phyloP scores from a whole-genome alignment of 176 grass and related monocot genomes.

The Leersia perrieri region DNA sequence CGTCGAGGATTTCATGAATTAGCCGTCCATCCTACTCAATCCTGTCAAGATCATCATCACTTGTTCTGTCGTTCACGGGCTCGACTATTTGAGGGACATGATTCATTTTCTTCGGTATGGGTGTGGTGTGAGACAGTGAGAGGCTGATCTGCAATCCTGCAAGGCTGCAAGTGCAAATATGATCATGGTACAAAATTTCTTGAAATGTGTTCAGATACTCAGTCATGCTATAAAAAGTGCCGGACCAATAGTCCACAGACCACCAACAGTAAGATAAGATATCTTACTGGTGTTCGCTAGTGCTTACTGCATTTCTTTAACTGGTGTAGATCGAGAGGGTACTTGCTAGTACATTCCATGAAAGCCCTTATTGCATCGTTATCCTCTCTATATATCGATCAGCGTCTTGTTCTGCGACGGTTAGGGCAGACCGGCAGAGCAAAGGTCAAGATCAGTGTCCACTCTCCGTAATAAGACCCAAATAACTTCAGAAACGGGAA shows the following conservation, averaged over 20 bases:
- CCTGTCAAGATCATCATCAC: neutral
- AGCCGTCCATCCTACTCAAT: neutral
- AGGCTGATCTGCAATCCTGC: neutral
- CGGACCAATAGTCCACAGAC: too few species aligned
- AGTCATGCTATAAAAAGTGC: neutral
- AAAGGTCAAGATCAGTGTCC: neutral
- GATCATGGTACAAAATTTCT: neutral
- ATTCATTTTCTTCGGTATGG: neutral
- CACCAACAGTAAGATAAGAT: too few species aligned
- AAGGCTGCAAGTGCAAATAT: neutral
- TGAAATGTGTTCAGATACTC: neutral
- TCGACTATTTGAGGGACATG: neutral
- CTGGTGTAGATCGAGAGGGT: neutral
- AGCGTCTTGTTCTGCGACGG: neutral
- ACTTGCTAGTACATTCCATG: neutral
- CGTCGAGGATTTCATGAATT: neutral
- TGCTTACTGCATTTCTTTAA: neutral
- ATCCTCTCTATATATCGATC: neutral
- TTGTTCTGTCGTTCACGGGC: slow-evolving; percentile 6
- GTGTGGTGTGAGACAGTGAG: neutral
- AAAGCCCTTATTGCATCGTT: neutral
- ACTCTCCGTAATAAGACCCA: neutral
- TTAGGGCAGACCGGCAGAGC: neutral
- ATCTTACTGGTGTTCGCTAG: too few species aligned
- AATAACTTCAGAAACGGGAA: slow-evolving; percentile 6